Evolutionary conservation across 257 asterid genomes (phyloP), one percentile per base, ranked within the genome.

Genomic region (Penstemon eatonii): DNA sequence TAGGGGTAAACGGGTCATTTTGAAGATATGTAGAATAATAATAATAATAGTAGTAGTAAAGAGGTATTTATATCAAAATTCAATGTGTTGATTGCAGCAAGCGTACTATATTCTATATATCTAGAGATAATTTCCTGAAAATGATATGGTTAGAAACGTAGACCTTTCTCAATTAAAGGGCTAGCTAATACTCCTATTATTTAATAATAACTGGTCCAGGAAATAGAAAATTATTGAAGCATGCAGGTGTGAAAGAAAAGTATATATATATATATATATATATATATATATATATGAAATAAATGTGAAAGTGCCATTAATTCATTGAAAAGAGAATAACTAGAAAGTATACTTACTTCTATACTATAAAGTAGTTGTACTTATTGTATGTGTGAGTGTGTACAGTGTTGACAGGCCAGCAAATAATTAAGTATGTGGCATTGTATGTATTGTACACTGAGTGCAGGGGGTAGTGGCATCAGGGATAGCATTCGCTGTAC

Each of bases 401-500:
- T 15, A n/a, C n/a, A n/a, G n/a, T n/a, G n/a, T 15, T 15, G 18
- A 15, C 18, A 15, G 18, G 18, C 18, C 18, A 15, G 18, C 18
- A 15, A 15, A 15, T 15, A 15, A 15, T 0, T 15, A 15, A 15
- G 0, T 15, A 15, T 15, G 18, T n/a, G n/a, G n/a, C n/a, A n/a
- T n/a, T n/a, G n/a, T 15, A 25, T 25, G 33, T 25, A 25, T 25
- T 25, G 33, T 25, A 0, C 33, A 25, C 33, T 25, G 33, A 25
- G 33, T 84, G 84, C 81, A 94, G 99, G 99, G 99, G 67, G 83
- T 94, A 72, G 99, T 94, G 63, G 99, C 99, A 75, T 95, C 99
- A 0, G 99, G 99, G 83, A 89, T 91, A 38, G 98, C 98, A 47
- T 95, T 94, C 79, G 96, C 99, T 77, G 99, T 94, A 71, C 99